These are phyloP conservation scores for Limnanthes douglasii DNA, from an alignment of 345 rosid species.

Conservation along the genomic window DNA sequence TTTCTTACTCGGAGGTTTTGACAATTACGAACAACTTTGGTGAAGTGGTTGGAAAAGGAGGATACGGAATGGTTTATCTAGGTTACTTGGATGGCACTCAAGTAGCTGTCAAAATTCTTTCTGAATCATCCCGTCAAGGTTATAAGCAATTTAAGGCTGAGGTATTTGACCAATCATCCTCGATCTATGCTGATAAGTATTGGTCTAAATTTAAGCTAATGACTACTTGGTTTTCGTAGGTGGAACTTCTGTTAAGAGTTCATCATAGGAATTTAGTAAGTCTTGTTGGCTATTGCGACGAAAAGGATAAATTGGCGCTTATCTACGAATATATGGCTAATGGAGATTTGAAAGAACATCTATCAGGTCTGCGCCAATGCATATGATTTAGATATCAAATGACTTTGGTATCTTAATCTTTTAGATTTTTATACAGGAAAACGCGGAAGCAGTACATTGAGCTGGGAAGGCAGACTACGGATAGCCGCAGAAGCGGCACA, in stretches of 20 bases:
- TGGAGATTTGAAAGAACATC: slow-evolving; percentile 27
- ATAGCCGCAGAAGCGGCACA: slow-evolving; percentile 40
- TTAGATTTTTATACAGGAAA: slow-evolving; percentile 8
- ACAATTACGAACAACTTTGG: slow-evolving; percentile 24
- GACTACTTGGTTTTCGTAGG: slow-evolving; percentile 3
- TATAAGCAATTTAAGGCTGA: slow-evolving; percentile 20
- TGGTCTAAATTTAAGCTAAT: background rate
- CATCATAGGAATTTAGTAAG: slow-evolving; percentile 27
- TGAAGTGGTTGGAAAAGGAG: slow-evolving; percentile 31
- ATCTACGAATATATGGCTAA: slow-evolving; percentile 46
- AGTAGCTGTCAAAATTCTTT: slow-evolving; percentile 47
- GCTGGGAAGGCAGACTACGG: slow-evolving; percentile 35
- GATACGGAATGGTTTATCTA: slow-evolving; percentile 35
- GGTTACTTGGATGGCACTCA: slow-evolving; percentile 21
- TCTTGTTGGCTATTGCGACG: slow-evolving; percentile 41
- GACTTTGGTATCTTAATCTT: background rate
- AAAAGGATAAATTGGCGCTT: slow-evolving; percentile 21
- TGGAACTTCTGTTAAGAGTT: slow-evolving; percentile 14
- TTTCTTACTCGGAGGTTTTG: slow-evolving; percentile 19
- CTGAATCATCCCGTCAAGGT: slow-evolving; percentile 21
- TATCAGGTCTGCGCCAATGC: slow-evolving; percentile 10
- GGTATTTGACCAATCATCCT: slow-evolving; percentile 5
- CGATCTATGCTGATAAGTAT: background rate
- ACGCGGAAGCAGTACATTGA: slow-evolving; percentile 13
- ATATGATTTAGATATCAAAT: background rate